phyloP scores from a whole-genome alignment of 2,329 filamentous ascomycete genomes.

The Rutstroemia sp. region DNA sequence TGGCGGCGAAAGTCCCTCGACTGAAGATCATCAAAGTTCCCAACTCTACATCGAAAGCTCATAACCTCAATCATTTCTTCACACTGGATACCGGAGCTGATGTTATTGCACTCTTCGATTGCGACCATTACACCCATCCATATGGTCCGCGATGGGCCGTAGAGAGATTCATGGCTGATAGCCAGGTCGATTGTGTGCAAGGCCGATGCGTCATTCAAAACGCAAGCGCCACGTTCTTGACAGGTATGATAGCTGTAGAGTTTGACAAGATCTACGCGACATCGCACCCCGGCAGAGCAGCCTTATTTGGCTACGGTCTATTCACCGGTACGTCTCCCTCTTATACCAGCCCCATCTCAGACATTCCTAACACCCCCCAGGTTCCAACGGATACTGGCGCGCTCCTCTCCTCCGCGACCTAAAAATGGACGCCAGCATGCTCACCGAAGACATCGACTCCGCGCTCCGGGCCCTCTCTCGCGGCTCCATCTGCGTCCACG shows the following conservation, averaged over 20 bases:
- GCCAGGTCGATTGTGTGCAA: constrained; percentile 40
- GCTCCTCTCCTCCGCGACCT: constrained; percentile 36
- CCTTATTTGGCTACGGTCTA: constrained; percentile 40
- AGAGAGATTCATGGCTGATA: constrained; percentile 37
- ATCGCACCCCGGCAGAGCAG: constrained; percentile 39
- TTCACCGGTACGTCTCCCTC: constrained; percentile 31
- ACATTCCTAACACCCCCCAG: background rate
- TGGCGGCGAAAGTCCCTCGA: constrained; percentile 33
- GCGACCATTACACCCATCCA: constrained; percentile 43
- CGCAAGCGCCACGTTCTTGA: constrained; percentile 35
- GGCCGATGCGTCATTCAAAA: constrained; percentile 43
- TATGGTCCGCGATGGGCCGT: constrained; percentile 41
- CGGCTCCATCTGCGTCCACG: constrained; percentile 38
- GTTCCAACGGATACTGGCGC: constrained; percentile 42
- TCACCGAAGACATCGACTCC: constrained; percentile 44
- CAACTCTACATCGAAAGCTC: constrained; percentile 41
- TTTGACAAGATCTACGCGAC: constrained; percentile 46
- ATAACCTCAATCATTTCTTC: constrained; percentile 43
- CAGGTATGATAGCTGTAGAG: constrained; percentile 41
- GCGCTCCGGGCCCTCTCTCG: constrained; percentile 33
- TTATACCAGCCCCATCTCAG: background rate
- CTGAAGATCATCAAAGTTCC: constrained; percentile 40
- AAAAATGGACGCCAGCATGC: constrained; percentile 42
- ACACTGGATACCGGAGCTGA: constrained; percentile 37
- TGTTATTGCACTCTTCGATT: constrained; percentile 41